Evolutionary conservation across 192 early-diverging fungal species (phyloP).

Genomic region (Podila epicladia): DNA sequence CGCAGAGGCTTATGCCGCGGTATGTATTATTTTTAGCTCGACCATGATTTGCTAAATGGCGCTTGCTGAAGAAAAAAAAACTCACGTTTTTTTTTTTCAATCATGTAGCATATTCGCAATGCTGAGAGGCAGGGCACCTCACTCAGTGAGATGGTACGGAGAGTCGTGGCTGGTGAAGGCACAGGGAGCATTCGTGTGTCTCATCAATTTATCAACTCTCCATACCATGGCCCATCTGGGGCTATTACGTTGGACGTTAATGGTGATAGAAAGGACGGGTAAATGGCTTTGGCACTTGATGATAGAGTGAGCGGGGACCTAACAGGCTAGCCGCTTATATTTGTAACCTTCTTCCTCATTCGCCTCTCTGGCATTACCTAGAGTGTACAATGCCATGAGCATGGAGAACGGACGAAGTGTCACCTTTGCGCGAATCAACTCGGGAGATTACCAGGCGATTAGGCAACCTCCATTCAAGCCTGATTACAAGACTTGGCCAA

Average conservation of each 20-base stretch:
- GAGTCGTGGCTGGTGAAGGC: slow-evolving; percentile 8
- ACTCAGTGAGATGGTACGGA: background rate
- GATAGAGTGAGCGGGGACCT: background rate
- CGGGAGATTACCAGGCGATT: background rate
- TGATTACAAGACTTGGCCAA: background rate
- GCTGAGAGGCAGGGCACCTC: background rate
- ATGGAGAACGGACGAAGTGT: slow-evolving; percentile 2
- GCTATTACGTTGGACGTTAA: slow-evolving; percentile 1
- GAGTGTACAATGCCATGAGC: background rate
- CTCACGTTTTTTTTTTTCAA: background rate
- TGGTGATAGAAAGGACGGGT: slow-evolving; percentile 21
- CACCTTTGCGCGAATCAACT: background rate
- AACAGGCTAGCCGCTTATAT: background rate
- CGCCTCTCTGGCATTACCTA: background rate
- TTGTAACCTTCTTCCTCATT: background rate
- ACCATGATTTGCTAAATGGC: background rate
- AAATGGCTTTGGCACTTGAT: background rate
- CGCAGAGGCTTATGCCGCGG: slow-evolving; percentile 46
- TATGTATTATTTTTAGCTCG: slow-evolving; percentile 3
- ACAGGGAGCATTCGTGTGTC: background rate
- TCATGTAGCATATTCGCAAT: background rate
- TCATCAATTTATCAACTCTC: background rate
- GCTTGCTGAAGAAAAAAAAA: background rate
- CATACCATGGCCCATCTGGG: slow-evolving; percentile 16
- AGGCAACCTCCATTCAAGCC: slow-evolving; percentile 9